A percentile compares a stretch with the other conserved stretches of the same genome.
phyloP scores from a whole-genome alignment of 2,329 filamentous ascomycete genomes.

The Amesomyces nigricolor region DNA sequence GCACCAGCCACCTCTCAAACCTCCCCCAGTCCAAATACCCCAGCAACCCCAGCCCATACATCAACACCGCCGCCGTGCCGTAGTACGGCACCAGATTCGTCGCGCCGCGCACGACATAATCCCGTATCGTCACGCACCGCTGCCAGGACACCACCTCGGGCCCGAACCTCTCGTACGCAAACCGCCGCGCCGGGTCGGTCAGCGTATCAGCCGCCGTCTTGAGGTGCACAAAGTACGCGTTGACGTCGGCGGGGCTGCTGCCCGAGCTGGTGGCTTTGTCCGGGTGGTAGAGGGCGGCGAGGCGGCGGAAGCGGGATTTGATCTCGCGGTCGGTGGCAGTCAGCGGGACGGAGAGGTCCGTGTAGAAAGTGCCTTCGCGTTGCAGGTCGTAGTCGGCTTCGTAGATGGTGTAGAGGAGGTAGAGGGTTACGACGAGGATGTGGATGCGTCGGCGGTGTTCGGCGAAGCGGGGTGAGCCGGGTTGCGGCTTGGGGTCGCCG shows the following conservation, averaged over 20 bases:
- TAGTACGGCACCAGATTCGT: slow-evolving; percentile 58
- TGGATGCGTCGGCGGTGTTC: slow-evolving; percentile 77
- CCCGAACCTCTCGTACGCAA: slow-evolving; percentile 87
- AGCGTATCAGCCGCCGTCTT: slow-evolving; percentile 80
- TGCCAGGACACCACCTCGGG: slow-evolving; percentile 55
- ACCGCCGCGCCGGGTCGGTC: slow-evolving; percentile 67
- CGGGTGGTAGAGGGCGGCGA: slow-evolving; percentile 69
- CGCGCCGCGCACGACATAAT: slow-evolving; percentile 65
- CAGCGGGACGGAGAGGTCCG: slow-evolving; percentile 64
- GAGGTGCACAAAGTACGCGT: slow-evolving; percentile 68
- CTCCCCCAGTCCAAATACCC: slow-evolving; percentile 64
- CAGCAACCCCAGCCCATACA: slow-evolving; percentile 57
- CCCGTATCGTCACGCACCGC: slow-evolving; percentile 60
- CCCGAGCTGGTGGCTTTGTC: slow-evolving; percentile 56
- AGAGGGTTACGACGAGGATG: slow-evolving; percentile 72
- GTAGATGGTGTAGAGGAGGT: slow-evolving; percentile 88
- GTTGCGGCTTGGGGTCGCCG: slow-evolving; percentile 71
- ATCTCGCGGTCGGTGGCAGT: slow-evolving; percentile 68
- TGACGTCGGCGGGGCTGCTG: slow-evolving; percentile 26
- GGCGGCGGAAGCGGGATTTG: slow-evolving; percentile 76
- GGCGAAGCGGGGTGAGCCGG: slow-evolving; percentile 62
- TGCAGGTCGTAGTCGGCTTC: slow-evolving; percentile 81
- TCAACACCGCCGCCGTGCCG: slow-evolving; percentile 46
- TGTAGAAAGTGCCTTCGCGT: slow-evolving; percentile 69
- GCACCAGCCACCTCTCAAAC: slow-evolving; percentile 59